Evolutionary conservation across 2,329 filamentous ascomycete species (phyloP), one percentile per base, ranked within the genome.

Genomic region (Pseudogymnoascus sp.): DNA sequence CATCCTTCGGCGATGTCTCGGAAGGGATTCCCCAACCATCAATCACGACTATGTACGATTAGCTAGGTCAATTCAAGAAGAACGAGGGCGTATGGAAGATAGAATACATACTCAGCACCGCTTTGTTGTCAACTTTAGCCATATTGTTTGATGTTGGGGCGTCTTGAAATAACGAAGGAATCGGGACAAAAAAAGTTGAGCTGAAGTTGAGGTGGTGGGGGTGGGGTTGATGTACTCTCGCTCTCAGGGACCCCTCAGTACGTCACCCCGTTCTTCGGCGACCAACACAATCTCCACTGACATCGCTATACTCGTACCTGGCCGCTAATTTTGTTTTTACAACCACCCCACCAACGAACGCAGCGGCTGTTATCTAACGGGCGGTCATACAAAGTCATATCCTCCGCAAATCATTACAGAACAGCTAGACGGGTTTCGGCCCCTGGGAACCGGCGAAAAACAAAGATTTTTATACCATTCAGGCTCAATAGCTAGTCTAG

Each of bases 11-110:
- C 64, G 92, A 96, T 64, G 87, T 80, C 69, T 88, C 88, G 67
- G 86, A 86, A 72, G 93, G 85, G 72, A 97, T 86, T 74, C 95
- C 95, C 95, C 95, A 99, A 74, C 95, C 95, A 80, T 99, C 95
- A 82, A 99, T 99, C 79, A 97, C 95, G 84, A 99, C 89, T 92
- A 73, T 74, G 75, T 71, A 82, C 76, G 65, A 83, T 84, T 82
- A 86, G 82, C 82, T 81, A 85, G 64, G 77, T 79, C 64, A 84
- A 70, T 74, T 86, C 81, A 64, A 86, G 73, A 69, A 84, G 84
- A 64, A 84, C 70, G 67, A 86, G 76, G 66, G 82, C 23, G 23
- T 82, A 83, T 71, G 80, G 80, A 62, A 76, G 7, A 40, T 42
- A 7, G 7, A 6, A 42, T 42, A 76, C 82, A 70, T 80, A 85